Base-by-base conservation (phyloP, 495 filamentous ascomycete species). In the Acidiella bohemica region DNA sequence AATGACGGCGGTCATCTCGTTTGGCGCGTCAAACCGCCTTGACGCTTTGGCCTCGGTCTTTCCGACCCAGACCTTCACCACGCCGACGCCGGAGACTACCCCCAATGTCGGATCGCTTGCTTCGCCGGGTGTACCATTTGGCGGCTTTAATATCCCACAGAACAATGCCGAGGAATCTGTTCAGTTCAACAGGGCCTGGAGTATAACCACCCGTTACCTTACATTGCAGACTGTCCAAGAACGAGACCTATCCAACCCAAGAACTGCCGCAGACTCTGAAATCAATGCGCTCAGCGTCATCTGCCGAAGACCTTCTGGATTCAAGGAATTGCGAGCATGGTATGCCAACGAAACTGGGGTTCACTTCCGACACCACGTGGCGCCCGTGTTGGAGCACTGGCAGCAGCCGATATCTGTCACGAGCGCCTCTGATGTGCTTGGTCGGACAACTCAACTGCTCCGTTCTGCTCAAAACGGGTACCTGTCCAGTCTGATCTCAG, bases 81-180 rank as follows among this genome's bases (percentile, higher is more conserved):
- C 52, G 3, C 59, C 59, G 10, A 62, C 59, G 5, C 59, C 59
- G 10, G 47, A 57, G 24, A 46, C 57, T 8, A 62, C 59, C 11
- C 57, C 59, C 18, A 53, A 56, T 24, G 47, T 58, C 14, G 59
- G 56, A 6, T 41, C 27, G 1, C 30, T 55, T 16, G 45, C 52
- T 7, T 57, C 41, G 9, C 55, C 55, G 0, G 57, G 53, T 2
- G 21, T 46, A 33, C 47, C 57, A 6, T 62, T 60, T 29, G 59
- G 53, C 11, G 53, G 56, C 18, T 51, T 49, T 28, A 32, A 41
- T 17, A 28, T 20, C 11, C 14, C 27, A 4, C 29, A 1, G 5
- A 22, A 32, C 3, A 22, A 8, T 6, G 1, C 25, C 16, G 18
- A 43, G 13, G 40, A 41, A 16, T 35, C 37, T n/a, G 47, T 54